Evolutionary conservation across 2,329 filamentous ascomycete genomes (phyloP), one percentile per base, ranked within the genome.

Genomic region (Penicillium sp.): DNA sequence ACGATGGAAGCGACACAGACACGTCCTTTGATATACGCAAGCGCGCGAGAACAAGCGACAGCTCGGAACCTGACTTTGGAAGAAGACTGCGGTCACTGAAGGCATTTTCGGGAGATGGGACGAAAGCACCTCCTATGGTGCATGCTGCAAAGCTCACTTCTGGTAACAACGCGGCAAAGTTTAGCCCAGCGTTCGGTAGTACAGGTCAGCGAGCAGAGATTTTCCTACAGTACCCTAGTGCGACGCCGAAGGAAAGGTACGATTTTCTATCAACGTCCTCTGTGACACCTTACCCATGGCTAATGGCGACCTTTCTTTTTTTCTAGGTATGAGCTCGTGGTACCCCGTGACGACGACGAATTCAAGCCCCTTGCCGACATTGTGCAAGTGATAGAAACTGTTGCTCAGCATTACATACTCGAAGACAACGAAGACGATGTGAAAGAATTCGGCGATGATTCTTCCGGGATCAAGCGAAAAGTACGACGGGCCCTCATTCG

Each of bases 221-320:
- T 62, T 82, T 89, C 72, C 80, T 98, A 68, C 91, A 95, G 75
- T 98, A 98, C 76, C 94, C 95, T 9, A 93, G 91, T 75, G 82
- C 84, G 64, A 85, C 87, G 60, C 83, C 84, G 54, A 85, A 85
- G 57, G 91, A 95, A 78, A 87, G 84, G 88, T 91, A 81, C 57
- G 51, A 15, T 4, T 47, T 49, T 6, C 13, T 46, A 55, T 15
- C 5, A 26, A 13, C 7, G 6, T 26, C 29, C 13, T 21, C 29
- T 13, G 21, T 30, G 38, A 23, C 29, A 9, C 7, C 15, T 21
- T n/a, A 15, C 35, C 35, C 35, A 9, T 58, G 45, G 19, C 58
- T 67, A 62, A 67, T 52, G 11, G 84, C 17, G 47, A 52, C n/a
- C 38, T 55, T 30, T 41, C 13, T 23, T 30, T 19, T 19, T 44